phyloP scores from a whole-genome alignment of 1,139 yeast species.

The Yamadazyma dendronema region DNA sequence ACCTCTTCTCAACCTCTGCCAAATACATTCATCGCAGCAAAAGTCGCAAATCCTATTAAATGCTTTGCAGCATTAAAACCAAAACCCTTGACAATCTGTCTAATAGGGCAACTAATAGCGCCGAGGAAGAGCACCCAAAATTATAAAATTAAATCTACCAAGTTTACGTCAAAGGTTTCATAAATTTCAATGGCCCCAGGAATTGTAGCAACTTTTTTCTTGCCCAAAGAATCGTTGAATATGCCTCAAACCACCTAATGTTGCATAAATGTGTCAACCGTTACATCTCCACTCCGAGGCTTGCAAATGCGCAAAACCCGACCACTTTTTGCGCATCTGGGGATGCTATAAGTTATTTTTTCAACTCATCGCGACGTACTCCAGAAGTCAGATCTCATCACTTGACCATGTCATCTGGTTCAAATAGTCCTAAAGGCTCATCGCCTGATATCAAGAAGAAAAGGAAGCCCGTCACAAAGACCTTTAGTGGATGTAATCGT shows the following conservation, averaged over 20 bases:
- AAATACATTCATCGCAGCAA: too few species aligned
- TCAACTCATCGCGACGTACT: slow-evolving; percentile 6
- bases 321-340: background rate
- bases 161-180: too few species aligned
- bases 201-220: too few species aligned
- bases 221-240: too few species aligned
- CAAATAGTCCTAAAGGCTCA: background rate
- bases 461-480: slow-evolving; percentile 24
- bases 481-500: slow-evolving; percentile 53
- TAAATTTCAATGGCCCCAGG: too few species aligned
- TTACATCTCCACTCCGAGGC: background rate
- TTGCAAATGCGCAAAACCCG: background rate
- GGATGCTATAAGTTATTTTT: background rate
- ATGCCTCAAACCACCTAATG: background rate
- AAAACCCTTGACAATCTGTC: too few species aligned
- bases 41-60: too few species aligned
- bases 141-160: too few species aligned
- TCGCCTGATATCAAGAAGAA: slow-evolving; percentile 6
- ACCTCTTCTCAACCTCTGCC: too few species aligned
- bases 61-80: too few species aligned
- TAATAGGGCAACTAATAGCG: too few species aligned
- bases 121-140: too few species aligned
- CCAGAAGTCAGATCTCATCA: background rate
- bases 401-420: background rate
- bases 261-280: background rate